These are phyloP conservation scores for Kazachstania psychrophila DNA, from an alignment of 805 yeast genomes.

Conservation along the genomic window DNA sequence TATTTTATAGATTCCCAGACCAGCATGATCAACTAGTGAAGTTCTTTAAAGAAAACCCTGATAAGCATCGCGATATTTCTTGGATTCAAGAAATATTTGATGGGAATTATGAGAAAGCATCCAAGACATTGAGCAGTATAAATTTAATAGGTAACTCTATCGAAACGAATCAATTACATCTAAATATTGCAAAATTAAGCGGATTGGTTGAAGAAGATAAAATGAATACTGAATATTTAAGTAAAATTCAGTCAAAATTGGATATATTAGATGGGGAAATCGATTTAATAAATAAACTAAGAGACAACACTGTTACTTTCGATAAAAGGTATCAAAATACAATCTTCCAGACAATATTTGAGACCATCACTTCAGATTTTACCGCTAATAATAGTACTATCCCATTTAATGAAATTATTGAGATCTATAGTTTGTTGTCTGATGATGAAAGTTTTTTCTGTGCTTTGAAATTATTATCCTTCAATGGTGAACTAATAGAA, in stretches of 20 bases:
- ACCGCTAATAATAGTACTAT: constrained; percentile 31
- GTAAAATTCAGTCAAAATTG: constrained; percentile 43
- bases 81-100: constrained; percentile 64
- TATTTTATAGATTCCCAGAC: constrained; percentile 50
- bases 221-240: constrained; percentile 16
- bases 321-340: constrained; percentile 17
- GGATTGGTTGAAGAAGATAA: constrained; percentile 36
- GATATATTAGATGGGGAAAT: constrained; percentile 43
- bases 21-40: constrained; percentile 40
- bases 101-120: constrained; percentile 42
- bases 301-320: constrained; percentile 17
- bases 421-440: constrained; percentile 40
- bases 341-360: constrained; percentile 16
- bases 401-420: constrained; percentile 39
- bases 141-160: constrained; percentile 36
- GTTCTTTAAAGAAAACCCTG: constrained; percentile 41
- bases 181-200: constrained; percentile 65
- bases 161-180: constrained; percentile 40
- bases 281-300: constrained; percentile 26
- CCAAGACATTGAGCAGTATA: constrained; percentile 37
- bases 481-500: constrained; percentile 21
- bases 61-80: constrained; percentile 44
- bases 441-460: constrained; percentile 31
- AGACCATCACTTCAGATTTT: constrained; percentile 20
- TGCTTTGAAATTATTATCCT: constrained; percentile 45